phyloP scores from a whole-genome alignment of 2,329 filamentous ascomycete species.

The Cladophialophora carrionii region DNA sequence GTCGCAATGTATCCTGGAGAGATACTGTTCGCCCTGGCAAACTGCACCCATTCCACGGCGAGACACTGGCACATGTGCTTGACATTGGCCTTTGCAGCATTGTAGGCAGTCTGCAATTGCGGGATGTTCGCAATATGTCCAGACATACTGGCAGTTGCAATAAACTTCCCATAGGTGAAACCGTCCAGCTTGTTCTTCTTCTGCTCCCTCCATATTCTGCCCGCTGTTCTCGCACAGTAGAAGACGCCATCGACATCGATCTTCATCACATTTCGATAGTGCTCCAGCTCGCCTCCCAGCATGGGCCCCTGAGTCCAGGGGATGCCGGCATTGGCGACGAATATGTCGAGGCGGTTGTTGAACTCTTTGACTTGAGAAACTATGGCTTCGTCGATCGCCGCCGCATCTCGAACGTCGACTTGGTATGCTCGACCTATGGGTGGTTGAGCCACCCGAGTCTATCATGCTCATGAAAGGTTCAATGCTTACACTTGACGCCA shows the following conservation, averaged over 20 bases:
- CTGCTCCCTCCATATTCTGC: conserved; percentile 70
- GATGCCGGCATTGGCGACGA: conserved; percentile 78
- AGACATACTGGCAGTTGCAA: conserved; percentile 78
- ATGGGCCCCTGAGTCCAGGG: conserved; percentile 71
- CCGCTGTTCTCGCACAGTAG: conserved; percentile 74
- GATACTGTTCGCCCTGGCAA: conserved; percentile 69
- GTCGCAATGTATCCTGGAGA: conserved; percentile 71
- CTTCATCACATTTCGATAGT: conserved; percentile 68
- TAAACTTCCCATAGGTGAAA: conserved; percentile 69
- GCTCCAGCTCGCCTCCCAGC: conserved; percentile 64
- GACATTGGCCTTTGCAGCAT: conserved; percentile 67
- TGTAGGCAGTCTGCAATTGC: conserved; percentile 75
- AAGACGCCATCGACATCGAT: conserved; percentile 77
- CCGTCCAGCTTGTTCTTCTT: conserved; percentile 66
- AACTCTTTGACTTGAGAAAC: conserved; percentile 62
- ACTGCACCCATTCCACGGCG: conserved; percentile 70
- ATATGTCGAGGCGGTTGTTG: conserved; percentile 74
- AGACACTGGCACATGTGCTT: conserved; percentile 66
- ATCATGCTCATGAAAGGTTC: neutral
- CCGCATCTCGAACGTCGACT: conserved; percentile 7
- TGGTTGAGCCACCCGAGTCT: neutral
- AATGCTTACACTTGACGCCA: conserved; percentile 5
- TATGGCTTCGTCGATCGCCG: conserved; percentile 34
- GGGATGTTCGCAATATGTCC: conserved; percentile 78
- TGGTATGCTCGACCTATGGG: conserved; percentile 10